phyloP scores from a whole-genome alignment of 2,329 filamentous ascomycete species.

The Colletotrichum sp. region DNA sequence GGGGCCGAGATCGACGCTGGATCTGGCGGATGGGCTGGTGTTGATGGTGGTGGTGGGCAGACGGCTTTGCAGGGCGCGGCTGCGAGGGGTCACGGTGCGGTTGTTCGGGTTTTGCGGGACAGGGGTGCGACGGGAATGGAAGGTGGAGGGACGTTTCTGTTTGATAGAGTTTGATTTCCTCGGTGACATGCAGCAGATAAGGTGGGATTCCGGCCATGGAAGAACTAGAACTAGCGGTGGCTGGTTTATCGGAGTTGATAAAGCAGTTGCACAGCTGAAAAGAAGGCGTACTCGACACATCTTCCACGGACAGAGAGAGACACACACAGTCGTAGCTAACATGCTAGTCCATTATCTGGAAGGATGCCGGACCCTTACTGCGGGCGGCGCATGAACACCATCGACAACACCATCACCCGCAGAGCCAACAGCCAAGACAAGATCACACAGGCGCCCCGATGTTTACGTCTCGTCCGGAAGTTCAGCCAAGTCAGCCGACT shows the following conservation, averaged over 20 bases:
- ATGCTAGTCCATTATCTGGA: not conserved
- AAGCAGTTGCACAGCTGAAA: not conserved
- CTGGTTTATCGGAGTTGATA: not conserved
- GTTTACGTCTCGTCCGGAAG: not conserved
- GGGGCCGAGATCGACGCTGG: constrained; percentile 44
- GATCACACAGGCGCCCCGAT: not conserved
- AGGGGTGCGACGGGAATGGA: constrained; percentile 33
- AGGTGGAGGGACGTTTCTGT: constrained; percentile 12
- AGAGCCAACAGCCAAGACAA: not conserved
- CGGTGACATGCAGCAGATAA: not conserved
- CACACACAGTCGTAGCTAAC: not conserved
- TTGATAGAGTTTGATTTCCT: not conserved
- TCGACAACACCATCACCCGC: not conserved
- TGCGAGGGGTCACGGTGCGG: constrained; percentile 40
- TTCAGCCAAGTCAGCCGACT: constrained; percentile 19
- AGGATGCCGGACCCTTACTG: not conserved
- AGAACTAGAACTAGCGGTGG: not conserved
- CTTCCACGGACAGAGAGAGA: not conserved
- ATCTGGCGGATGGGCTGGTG: constrained; percentile 18
- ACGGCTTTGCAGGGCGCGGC: constrained; percentile 38
- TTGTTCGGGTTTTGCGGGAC: constrained; percentile 44
- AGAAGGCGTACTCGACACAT: not conserved
- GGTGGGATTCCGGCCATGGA: not conserved
- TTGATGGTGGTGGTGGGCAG: constrained; percentile 22
- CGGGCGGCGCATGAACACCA: constrained; percentile 5